These are phyloP conservation scores for Naganishia liquefaciens DNA, from an alignment of 1,284 basidiomycete genomes.

Conservation along the genomic window DNA sequence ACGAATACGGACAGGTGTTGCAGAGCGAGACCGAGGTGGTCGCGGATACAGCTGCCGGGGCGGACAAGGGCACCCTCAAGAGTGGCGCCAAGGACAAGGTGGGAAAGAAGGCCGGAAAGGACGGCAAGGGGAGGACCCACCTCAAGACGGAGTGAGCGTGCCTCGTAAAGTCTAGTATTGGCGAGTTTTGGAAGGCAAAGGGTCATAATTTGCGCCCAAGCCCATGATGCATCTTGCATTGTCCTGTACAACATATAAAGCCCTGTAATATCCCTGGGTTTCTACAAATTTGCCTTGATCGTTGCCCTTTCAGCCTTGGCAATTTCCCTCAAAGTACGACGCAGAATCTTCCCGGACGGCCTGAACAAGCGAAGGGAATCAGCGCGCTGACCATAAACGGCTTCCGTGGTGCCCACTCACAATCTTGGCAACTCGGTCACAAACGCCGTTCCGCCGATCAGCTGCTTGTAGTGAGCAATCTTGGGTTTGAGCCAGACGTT, in stretches of 20 bases:
- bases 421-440: constrained; percentile 27
- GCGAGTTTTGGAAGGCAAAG: background rate
- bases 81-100: background rate
- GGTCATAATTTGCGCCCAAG: background rate
- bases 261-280: background rate
- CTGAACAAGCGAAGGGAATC: constrained; percentile 30
- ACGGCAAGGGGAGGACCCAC: constrained; percentile 21
- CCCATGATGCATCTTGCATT: background rate
- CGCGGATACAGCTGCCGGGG: constrained; percentile 35
- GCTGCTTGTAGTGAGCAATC: constrained; percentile 57
- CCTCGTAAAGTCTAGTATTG: no score
- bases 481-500: constrained; percentile 64
- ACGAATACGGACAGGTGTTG: constrained; percentile 88
- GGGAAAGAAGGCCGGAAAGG: constrained; percentile 15
- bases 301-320: constrained; percentile 28
- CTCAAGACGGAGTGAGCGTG: constrained; percentile 20
- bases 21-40: constrained; percentile 49
- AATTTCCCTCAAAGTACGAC: constrained; percentile 42
- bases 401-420: background rate
- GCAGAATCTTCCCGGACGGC: constrained; percentile 53
- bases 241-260: constrained; percentile 5
- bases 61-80: constrained; percentile 23
- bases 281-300: constrained; percentile 19
- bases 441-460: constrained; percentile 49
- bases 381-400: background rate